These are phyloP conservation scores for Mycena floridula DNA, from an alignment of 768 basidiomycete genomes.

Conservation along the genomic window DNA sequence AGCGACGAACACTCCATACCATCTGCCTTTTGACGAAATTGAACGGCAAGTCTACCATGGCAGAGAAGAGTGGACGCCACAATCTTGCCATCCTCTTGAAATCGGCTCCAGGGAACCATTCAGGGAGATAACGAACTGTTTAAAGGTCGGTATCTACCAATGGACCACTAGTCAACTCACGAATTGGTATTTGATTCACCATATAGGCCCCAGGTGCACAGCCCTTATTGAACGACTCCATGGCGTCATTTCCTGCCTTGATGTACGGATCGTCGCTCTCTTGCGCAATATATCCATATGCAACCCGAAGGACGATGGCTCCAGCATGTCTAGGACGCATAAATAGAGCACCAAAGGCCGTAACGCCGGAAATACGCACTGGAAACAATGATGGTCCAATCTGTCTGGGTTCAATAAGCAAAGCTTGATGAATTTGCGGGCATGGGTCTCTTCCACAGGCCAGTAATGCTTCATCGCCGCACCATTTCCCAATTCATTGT, in stretches of 20 bases:
- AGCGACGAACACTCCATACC: constrained; percentile 18
- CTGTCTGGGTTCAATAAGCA: not conserved
- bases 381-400: not conserved
- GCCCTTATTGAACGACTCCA: constrained; percentile 11
- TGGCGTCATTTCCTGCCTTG: constrained; percentile 4
- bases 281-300: too few relatives aligned
- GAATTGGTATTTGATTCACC: constrained; percentile 31
- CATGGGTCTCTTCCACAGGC: not conserved
- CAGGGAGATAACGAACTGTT: constrained; percentile 30
- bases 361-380: too few relatives aligned
- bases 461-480: not conserved
- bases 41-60: constrained; percentile 29
- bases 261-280: not conserved
- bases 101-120: constrained; percentile 35
- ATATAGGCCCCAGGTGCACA: constrained; percentile 18
- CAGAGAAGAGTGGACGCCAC: constrained; percentile 22
- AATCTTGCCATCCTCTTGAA: constrained; percentile 30
- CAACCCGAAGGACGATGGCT: too few relatives aligned
- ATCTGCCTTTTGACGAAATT: constrained; percentile 17
- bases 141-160: not conserved
- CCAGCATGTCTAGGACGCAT: too few relatives aligned
- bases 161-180: not conserved
- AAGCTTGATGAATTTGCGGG: not conserved
- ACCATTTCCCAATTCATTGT: not conserved
- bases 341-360: too few relatives aligned